These are phyloP conservation scores for Arthrobotrys musiformis DNA, from an alignment of 2,329 filamentous ascomycete genomes.

Conservation along the genomic window DNA sequence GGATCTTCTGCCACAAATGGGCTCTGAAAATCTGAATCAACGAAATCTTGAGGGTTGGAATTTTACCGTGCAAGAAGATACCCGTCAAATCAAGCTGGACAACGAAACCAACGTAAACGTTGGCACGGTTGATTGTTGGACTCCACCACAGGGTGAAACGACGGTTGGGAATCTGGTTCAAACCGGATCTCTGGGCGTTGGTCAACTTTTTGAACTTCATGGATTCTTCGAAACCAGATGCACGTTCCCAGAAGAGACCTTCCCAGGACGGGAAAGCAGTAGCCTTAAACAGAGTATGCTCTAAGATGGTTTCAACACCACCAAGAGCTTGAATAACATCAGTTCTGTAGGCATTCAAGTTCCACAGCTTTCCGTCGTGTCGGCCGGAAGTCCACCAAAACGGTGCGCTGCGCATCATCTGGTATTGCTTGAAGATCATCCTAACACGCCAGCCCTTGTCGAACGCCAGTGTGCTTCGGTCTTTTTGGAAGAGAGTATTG, in stretches of 20 bases:
- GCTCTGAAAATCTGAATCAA: slow-evolving; percentile 99
- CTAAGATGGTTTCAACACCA: slow-evolving; percentile 96
- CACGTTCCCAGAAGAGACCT: slow-evolving; percentile 88
- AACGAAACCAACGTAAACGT: slow-evolving; percentile 92
- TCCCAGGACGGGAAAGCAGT: slow-evolving; percentile 98
- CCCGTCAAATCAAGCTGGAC: slow-evolving; percentile 97
- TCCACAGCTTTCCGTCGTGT: slow-evolving; percentile 98
- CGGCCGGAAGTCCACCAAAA: slow-evolving; percentile 99
- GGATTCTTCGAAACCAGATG: slow-evolving; percentile 63
- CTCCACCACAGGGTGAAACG: slow-evolving; percentile 99
- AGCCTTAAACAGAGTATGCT: slow-evolving; percentile 95
- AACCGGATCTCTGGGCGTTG: slow-evolving; percentile 93
- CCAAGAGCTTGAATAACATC: slow-evolving; percentile 96
- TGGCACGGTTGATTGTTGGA: slow-evolving; percentile 90
- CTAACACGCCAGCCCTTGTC: slow-evolving; percentile 97
- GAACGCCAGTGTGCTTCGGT: slow-evolving; percentile 94
- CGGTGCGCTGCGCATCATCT: slow-evolving; percentile 98
- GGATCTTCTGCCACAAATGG: slow-evolving; percentile 99
- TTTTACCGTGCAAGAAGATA: slow-evolving; percentile 99
- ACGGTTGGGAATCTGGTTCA: slow-evolving; percentile 98
- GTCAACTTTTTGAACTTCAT: slow-evolving; percentile 99
- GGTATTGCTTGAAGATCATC: slow-evolving; percentile 97
- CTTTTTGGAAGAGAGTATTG: slow-evolving; percentile 98
- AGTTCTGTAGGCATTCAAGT: slow-evolving; percentile 92
- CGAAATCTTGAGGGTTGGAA: slow-evolving; percentile 96